Base-by-base conservation (phyloP, 441 rosid genomes). In the Lepidium campestre region DNA sequence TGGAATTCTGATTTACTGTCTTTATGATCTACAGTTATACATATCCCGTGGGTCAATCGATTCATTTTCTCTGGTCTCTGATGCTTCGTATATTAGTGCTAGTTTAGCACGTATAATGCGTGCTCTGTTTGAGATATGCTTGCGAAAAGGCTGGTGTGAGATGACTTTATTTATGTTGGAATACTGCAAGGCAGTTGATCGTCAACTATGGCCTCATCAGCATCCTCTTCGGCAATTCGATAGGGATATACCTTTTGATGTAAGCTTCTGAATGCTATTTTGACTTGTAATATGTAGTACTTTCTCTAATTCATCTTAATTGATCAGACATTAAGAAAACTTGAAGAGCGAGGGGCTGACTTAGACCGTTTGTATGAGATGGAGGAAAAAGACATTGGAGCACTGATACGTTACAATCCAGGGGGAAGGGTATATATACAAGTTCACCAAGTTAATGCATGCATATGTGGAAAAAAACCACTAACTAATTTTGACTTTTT, bases 111-210 rank as follows among this genome's bases (percentile, higher is more conserved):
- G 98, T 60, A 95, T 95, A 54, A 87, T 95, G 93, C 90, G 96
- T 56, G 99, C 99, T 61, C 72, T 95, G 61, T 95, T 92, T 83
- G 99, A 95, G 77, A 95, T 86, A 77, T 95, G 98, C 78, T 81
- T 95, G 81, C 87, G 93, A 57, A 85, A 80, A 83, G 98, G 98
- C 72, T 95, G 99, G 99, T 83, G 89, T 79, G 96, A 82, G 86
- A 95, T 95, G 97, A 68, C 96, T 61, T 72, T 84, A 62, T 90
- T 95, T 80, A 86, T 95, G 98, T 75, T 95, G 84, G 96, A 95
- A 72, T 95, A 95, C 69, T 95, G 98, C 87, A 95, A 92, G 79
- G 98, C 99, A 64, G 99, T 95, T 70, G 99, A 95, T 82, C 99
- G 90, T 71, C 90, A 87, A 86, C 75, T 95, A 69, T 95, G 99